phyloP scores from a whole-genome alignment of 2,329 filamentous ascomycete genomes.

The Domatiomyces globalis region DNA sequence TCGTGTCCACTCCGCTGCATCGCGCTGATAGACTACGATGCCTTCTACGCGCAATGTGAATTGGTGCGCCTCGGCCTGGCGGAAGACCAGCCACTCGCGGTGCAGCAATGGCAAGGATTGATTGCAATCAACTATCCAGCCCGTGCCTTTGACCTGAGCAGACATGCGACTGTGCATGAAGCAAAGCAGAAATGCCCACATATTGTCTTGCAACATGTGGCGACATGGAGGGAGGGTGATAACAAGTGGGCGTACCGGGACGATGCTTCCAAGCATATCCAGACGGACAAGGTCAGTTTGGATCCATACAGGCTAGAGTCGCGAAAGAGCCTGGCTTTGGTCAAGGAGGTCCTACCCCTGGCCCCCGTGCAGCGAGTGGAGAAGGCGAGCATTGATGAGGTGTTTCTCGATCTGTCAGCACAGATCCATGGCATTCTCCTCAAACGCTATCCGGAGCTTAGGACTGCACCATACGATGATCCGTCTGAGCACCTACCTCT shows the following conservation, averaged over 20 bases:
- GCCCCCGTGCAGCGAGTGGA: slow-evolving; percentile 58
- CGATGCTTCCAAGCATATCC: slow-evolving; percentile 64
- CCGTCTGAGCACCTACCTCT: slow-evolving; percentile 55
- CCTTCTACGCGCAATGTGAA: slow-evolving; percentile 95
- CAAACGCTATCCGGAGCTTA: slow-evolving; percentile 61
- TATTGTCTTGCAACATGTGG: slow-evolving; percentile 79
- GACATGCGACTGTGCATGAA: slow-evolving; percentile 66
- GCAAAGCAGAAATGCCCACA: slow-evolving; percentile 76
- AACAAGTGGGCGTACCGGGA: slow-evolving; percentile 82
- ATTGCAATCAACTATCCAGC: slow-evolving; percentile 96
- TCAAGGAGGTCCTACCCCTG: slow-evolving; percentile 58
- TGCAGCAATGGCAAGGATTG: slow-evolving; percentile 89
- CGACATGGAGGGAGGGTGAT: slow-evolving; percentile 86
- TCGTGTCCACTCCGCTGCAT: slow-evolving; percentile 72
- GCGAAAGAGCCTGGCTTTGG: slow-evolving; percentile 61
- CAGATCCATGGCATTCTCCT: slow-evolving; percentile 66
- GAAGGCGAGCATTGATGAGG: slow-evolving; percentile 91
- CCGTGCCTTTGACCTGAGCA: slow-evolving; percentile 60
- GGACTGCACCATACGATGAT: slow-evolving; percentile 57
- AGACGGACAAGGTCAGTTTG: slow-evolving; percentile 81
- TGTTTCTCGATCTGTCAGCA: slow-evolving; percentile 81
- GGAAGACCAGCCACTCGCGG: slow-evolving; percentile 68
- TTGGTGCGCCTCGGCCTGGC: slow-evolving; percentile 67
- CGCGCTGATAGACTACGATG: slow-evolving; percentile 88
- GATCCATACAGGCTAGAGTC: slow-evolving; percentile 84